Evolutionary conservation across 768 basidiomycete genomes (phyloP), one percentile per base, ranked within the genome.

Genomic region (Agrocybe praecox): DNA sequence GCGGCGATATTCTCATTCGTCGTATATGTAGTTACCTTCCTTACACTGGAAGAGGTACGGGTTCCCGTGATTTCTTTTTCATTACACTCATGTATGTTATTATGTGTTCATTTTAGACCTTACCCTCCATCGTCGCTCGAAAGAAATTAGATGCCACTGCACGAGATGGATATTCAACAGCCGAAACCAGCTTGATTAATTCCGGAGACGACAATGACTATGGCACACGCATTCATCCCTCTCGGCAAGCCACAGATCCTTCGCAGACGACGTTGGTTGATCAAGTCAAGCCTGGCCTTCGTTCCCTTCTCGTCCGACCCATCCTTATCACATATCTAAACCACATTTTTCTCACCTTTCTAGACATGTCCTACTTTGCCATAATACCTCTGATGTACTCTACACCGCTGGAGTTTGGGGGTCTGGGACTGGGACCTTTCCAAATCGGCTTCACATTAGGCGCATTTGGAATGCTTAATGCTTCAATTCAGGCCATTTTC

Each of bases 351-450:
- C 67, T 77, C 19, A 47, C 72, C 12, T 79, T 80, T 66, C 55
- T 66, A 26, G 76, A 76, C 55, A 76, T 77, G 71, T 60, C 65
- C 36, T 62, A 70, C 46, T 60, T 65, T 19, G 75, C 72, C 9
- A 72, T 81, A 15, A 57, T 69, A 19, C 79, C 79, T 7, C 69
- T 81, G 46, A 69, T 79, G 40, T 80, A 73, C 54, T 85, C 88
- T 14, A 90, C 88, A 0, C 83, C 89, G 0, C 67, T 83, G 46
- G 68, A 71, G 15, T 73, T 80, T 1, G 89, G 90, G 21, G 89
- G 90, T 1, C 79, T 90, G 5, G 88, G 88, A 4, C 73, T 92
- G 40, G 71, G 77, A 22, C 86, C 90, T 0, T 78, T 80, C 42
- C 64, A 68, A 7, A 92, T 92, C 34, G 90, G 90, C 6, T 77